phyloP scores from a whole-genome alignment of 148 eudicot genomes.

The Spergularia marina region DNA sequence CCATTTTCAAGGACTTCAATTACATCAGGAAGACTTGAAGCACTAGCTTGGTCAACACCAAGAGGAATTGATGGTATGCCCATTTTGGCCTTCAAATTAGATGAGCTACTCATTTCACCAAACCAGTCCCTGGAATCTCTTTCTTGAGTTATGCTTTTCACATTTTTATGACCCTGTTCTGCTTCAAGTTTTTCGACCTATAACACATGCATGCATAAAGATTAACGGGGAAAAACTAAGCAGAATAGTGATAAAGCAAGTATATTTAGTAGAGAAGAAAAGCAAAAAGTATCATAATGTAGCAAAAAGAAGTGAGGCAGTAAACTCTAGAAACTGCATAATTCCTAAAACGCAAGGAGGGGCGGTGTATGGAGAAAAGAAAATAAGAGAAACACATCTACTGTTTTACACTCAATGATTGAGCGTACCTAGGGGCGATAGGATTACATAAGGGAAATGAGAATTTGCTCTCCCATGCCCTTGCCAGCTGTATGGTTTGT shows the following conservation, averaged over 20 bases:
- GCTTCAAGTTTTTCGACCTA: slow-evolving; percentile 47
- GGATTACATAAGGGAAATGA: too few relatives aligned
- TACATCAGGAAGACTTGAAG: slow-evolving; percentile 37
- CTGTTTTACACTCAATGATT: background rate
- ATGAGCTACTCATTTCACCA: slow-evolving; percentile 27
- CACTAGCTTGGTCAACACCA: slow-evolving; percentile 24
- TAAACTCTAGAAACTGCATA: background rate
- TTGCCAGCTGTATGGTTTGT: too few relatives aligned
- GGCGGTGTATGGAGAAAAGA: too few relatives aligned
- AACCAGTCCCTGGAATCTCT: slow-evolving; percentile 26
- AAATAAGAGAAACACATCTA: background rate
- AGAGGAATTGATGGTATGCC: slow-evolving; percentile 29
- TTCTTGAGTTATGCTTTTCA: slow-evolving; percentile 27
- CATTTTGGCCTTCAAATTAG: slow-evolving; percentile 30
- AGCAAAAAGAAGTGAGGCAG: background rate
- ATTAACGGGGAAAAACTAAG: background rate
- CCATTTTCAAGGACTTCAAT: slow-evolving; percentile 39
- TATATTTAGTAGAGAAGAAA: background rate
- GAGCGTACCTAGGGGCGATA: too few relatives aligned
- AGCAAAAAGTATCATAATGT: background rate
- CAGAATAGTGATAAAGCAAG: background rate
- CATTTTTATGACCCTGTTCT: slow-evolving; percentile 39
- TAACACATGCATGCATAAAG: slow-evolving; percentile 20
- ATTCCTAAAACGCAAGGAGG: background rate
- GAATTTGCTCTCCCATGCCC: too few relatives aligned